phyloP scores from a whole-genome alignment of 1,284 basidiomycete species.

The Heterobasidion parviporum region DNA sequence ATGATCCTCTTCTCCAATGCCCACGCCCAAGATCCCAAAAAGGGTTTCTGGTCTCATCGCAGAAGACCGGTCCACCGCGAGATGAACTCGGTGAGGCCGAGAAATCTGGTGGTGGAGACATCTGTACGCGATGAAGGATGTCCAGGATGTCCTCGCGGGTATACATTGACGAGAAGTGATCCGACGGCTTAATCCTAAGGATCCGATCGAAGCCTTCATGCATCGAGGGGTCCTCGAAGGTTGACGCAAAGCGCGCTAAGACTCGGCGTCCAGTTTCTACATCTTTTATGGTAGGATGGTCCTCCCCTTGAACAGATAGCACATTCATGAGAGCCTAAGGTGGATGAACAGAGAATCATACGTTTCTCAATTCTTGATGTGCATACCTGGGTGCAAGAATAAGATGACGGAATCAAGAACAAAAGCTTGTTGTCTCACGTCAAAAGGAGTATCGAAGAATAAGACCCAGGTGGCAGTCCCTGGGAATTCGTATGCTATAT shows the following conservation, averaged over 20 bases:
- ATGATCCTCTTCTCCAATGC: not conserved
- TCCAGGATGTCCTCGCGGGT: conserved; percentile 39
- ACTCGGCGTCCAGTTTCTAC: conserved; percentile 46
- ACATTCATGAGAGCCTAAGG: not conserved
- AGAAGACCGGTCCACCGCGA: not conserved
- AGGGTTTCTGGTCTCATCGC: not conserved
- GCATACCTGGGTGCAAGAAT: conserved; percentile 34
- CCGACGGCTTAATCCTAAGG: conserved; percentile 40
- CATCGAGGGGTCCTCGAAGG: conserved; percentile 43
- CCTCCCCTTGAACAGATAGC: conserved; percentile 35
- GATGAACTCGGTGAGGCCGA: conserved; percentile 4
- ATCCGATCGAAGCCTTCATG: conserved; percentile 57
- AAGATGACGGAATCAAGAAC: not conserved
- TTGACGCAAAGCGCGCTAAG: conserved; percentile 50
- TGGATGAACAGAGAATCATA: conserved; percentile 14
- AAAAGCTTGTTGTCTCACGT: conserved; percentile 35
- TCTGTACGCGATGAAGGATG: conserved; percentile 41
- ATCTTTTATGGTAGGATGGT: conserved; percentile 62
- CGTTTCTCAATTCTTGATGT: conserved; percentile 39
- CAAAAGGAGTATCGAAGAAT: conserved; percentile 64
- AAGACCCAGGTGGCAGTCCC: conserved; percentile 57
- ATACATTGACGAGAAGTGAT: conserved; percentile 41
- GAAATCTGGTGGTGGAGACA: conserved; percentile 22
- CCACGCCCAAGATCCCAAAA: not conserved
- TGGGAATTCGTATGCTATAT: conserved; percentile 56